Evolutionary conservation across 2,329 filamentous ascomycete species (phyloP), one percentile per base, ranked within the genome.

Genomic region (Phaeophleospora eucalypticola): DNA sequence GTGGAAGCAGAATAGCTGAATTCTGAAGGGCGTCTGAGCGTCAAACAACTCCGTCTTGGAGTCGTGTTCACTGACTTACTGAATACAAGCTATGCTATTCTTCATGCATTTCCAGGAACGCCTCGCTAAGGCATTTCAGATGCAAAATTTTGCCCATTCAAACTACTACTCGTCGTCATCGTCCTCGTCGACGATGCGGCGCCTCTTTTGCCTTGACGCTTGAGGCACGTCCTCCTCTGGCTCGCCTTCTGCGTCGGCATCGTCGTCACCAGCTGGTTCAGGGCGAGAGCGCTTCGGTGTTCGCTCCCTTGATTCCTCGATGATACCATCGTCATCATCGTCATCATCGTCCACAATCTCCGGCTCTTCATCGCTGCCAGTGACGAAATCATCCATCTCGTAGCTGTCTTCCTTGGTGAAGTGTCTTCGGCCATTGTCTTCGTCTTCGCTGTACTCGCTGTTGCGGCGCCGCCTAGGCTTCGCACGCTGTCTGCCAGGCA

Each of bases 321-420:
- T 60, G 40, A 74, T 73, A 2, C 69, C 71, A 51, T 74, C 72
- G 49, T 71, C 69, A 32, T 73, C 70, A 21, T 66, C 62, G 18
- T 68, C 66, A 1, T 86, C 82, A 16, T 83, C 82, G 1, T 77
- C 81, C 2, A 74, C 80, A 24, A 78, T 80, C 35, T 68, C 65
- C 34, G 89, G 86, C 35, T 89, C 87, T 48, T 88, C 85, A 55
- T 89, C 86, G 58, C 84, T 89, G 3, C 75, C 76, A 3, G 84
- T 87, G 46, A 91, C 78, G 63, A 91, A 91, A 47, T 84, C 87
- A 27, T 85, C 85, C 62, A 84, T 77, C 52, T 90, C 86, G 62
- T 91, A 91, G 57, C 88, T 84, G 54, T 90, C 84, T 49, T 84
- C 78, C 43, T 80, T 78, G 37, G 72, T 73, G 24, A 81, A 79